A percentile compares a stretch with the other conserved stretches of the same genome.
These are phyloP conservation scores for Cystoisospora suis DNA, from an alignment of 169 alveolate species.

Conservation along the genomic window DNA sequence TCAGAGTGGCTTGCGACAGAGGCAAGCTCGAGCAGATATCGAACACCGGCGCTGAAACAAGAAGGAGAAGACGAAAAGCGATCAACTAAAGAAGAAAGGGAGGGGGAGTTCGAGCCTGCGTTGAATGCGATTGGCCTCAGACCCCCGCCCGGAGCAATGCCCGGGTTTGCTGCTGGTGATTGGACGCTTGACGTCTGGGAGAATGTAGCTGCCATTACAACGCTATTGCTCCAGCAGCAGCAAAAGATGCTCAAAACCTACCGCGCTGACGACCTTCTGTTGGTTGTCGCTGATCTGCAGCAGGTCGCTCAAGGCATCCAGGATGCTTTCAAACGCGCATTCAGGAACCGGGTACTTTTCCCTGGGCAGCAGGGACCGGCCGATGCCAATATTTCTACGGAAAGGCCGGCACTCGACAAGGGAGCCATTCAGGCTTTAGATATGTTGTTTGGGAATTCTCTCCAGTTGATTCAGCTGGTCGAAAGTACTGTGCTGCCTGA, in stretches of 20 bases:
- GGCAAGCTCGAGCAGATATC: too few relatives aligned
- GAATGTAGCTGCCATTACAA: not conserved
- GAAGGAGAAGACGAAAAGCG: too few relatives aligned
- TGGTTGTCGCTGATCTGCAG: not conserved
- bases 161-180: too few relatives aligned
- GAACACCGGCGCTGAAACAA: too few relatives aligned
- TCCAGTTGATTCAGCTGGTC: not conserved
- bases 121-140: too few relatives aligned
- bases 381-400: not conserved
- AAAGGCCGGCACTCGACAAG: not conserved
- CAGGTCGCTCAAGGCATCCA: not conserved
- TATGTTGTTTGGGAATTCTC: not conserved
- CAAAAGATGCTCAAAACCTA: not conserved
- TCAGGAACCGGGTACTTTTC: not conserved
- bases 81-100: too few relatives aligned
- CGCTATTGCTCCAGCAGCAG: not conserved
- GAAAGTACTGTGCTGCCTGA: not conserved
- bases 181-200: conserved; percentile 3
- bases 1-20: too few relatives aligned
- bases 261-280: conserved; percentile 4
- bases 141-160: not conserved
- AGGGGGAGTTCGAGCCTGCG: too few relatives aligned
- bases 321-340: not conserved
- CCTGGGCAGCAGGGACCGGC: not conserved
- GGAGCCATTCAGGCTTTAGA: not conserved